Evolutionary conservation across 1,284 basidiomycete genomes (phyloP).

Genomic region (Malassezia obtusa): DNA sequence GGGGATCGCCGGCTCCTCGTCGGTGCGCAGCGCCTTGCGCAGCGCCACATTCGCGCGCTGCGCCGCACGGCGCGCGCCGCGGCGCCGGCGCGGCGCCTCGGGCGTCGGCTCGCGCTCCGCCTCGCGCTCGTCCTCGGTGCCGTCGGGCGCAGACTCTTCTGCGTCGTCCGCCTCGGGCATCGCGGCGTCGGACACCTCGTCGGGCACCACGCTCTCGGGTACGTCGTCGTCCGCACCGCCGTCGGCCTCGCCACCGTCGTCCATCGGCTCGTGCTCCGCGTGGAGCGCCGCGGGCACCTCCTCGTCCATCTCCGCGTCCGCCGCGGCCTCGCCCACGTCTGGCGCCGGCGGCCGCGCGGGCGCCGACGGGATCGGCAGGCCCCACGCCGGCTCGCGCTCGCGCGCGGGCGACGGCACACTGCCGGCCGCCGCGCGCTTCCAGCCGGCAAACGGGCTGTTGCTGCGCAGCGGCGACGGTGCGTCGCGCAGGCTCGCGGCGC

Average conservation of each 20-base stretch:
- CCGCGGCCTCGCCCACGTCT: not conserved
- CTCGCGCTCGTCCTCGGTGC: not conserved
- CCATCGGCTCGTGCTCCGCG: not conserved
- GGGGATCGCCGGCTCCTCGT: conserved; percentile 6
- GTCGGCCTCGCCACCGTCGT: not conserved
- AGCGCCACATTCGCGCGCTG: conserved; percentile 6
- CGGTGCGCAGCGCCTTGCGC: conserved; percentile 4
- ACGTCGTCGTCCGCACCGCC: not conserved
- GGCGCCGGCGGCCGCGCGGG: not conserved
- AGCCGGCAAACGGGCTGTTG: conserved; percentile 17
- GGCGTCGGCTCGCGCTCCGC: not conserved
- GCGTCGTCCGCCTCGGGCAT: not conserved
- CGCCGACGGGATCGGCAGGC: conserved; percentile 2
- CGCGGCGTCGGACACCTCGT: not conserved
- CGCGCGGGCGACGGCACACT: not conserved
- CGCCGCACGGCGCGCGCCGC: conserved; percentile 6
- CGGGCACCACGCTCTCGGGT: not conserved
- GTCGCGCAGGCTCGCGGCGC: not conserved
- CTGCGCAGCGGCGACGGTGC: not conserved
- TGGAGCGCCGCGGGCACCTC: not conserved
- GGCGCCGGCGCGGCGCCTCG: not conserved
- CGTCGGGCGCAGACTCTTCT: too few relatives aligned
- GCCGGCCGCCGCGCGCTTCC: conserved; percentile 7
- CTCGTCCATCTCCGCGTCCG: not conserved
- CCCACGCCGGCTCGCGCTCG: not conserved